Percentiles rank a stretch among this genome's conserved stretches.
These are phyloP conservation scores for Phytophthora tubulina DNA, from an alignment of 352 stramenopile species.

Conservation along the genomic window DNA sequence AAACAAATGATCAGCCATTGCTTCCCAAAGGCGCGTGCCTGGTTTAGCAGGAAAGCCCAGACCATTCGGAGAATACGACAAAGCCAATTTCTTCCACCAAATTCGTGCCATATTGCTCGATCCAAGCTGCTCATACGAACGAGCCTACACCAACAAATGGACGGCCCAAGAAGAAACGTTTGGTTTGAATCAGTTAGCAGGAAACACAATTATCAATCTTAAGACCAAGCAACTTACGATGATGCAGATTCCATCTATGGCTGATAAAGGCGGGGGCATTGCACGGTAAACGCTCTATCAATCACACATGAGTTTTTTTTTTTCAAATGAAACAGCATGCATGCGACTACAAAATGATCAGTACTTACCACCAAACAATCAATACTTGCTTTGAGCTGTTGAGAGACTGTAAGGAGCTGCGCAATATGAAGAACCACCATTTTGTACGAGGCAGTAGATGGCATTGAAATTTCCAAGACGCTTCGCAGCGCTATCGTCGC, in stretches of 20 bases:
- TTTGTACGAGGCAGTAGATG: constrained; percentile 39
- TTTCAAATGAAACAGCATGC: not conserved
- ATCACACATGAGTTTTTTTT: not conserved
- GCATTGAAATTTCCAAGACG: constrained; percentile 50
- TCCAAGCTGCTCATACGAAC: constrained; percentile 48
- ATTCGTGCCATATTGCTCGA: constrained; percentile 27
- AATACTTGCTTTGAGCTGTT: constrained; percentile 45
- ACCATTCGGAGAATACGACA: not conserved
- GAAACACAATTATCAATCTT: not conserved
- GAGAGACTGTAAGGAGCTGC: constrained; percentile 49
- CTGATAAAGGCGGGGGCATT: constrained; percentile 61
- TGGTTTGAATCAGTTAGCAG: not conserved
- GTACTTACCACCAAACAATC: constrained; percentile 47
- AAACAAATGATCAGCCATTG: constrained; percentile 44
- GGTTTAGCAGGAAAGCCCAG: not conserved
- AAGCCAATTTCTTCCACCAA: constrained; percentile 53
- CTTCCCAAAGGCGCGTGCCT: constrained; percentile 7
- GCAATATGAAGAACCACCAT: constrained; percentile 48
- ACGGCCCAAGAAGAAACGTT: not conserved
- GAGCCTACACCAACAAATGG: constrained; percentile 29
- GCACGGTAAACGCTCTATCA: constrained; percentile 49
- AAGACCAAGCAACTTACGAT: constrained; percentile 45
- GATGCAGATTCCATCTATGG: constrained; percentile 48
- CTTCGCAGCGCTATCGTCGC: constrained; percentile 55
- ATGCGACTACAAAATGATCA: not conserved